Evolutionary conservation across 1,284 basidiomycete genomes (phyloP).

Genomic region (Pseudozyma sp.): DNA sequence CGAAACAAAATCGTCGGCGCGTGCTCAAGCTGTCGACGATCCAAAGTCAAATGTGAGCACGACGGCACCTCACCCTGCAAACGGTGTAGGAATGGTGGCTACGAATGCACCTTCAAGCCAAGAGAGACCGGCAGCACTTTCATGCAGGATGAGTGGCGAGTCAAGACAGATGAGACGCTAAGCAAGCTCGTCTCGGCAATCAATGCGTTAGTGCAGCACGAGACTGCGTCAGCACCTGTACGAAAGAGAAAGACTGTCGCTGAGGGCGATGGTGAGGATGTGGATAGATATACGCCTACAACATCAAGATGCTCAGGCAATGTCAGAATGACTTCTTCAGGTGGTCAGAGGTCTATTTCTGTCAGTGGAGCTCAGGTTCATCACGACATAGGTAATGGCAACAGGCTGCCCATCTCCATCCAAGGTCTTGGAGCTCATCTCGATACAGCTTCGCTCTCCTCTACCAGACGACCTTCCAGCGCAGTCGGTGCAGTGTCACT

Average conservation of each 20-base stretch:
- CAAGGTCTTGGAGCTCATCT: too few species aligned
- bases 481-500: too few species aligned
- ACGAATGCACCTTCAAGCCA: conserved; percentile 36
- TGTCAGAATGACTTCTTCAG: neutral
- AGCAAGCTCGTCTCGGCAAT: conserved; percentile 28
- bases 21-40: conserved; percentile 31
- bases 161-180: conserved; percentile 38
- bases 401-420: neutral
- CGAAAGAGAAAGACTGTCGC: conserved; percentile 1
- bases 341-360: neutral
- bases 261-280: neutral
- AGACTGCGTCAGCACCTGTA: neutral
- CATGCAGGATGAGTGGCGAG: conserved; percentile 30
- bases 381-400: neutral
- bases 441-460: too few species aligned
- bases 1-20: conserved; percentile 20
- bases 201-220: conserved; percentile 23
- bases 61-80: conserved; percentile 28
- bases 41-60: conserved; percentile 39
- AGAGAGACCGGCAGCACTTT: conserved; percentile 18
- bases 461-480: too few species aligned
- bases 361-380: neutral
- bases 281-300: neutral
- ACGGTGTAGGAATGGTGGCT: conserved; percentile 30
- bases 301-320: neutral